These are phyloP conservation scores for Discostella stelligeroides DNA, from an alignment of 108 stramenopile species.

Conservation along the genomic window DNA sequence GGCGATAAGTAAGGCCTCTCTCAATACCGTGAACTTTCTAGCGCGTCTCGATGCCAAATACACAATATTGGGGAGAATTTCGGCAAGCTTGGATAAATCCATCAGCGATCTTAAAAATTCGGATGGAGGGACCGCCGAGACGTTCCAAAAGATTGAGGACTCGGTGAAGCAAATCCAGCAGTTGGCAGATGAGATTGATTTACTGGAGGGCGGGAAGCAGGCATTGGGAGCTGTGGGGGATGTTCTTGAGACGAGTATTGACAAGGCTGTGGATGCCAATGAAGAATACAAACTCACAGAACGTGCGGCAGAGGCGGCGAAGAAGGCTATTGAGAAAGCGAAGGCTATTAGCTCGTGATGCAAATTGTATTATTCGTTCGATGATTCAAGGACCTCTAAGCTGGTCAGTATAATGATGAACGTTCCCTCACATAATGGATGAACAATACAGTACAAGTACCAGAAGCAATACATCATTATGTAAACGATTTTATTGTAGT, in stretches of 20 bases:
- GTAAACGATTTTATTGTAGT: not conserved
- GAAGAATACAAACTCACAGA: slow-evolving; percentile 53
- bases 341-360: slow-evolving; percentile 15
- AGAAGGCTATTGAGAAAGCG: slow-evolving; percentile 49
- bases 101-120: slow-evolving; percentile 44
- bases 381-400: too few species aligned
- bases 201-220: slow-evolving; percentile 51
- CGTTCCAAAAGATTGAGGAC: slow-evolving; percentile 40
- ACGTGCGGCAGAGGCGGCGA: slow-evolving; percentile 43
- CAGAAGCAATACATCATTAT: not conserved
- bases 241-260: slow-evolving; percentile 49
- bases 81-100: slow-evolving; percentile 31
- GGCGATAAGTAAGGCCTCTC: slow-evolving; percentile 41
- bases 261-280: slow-evolving; percentile 53
- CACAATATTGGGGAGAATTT: slow-evolving; percentile 33
- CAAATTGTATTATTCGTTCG: not conserved
- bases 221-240: slow-evolving; percentile 53
- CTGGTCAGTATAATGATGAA: too few species aligned
- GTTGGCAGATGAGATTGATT: slow-evolving; percentile 48
- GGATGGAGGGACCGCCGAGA: slow-evolving; percentile 36
- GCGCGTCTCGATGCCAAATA: slow-evolving; percentile 53
- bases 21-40: slow-evolving; percentile 47
- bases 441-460: too few species aligned
- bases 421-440: too few species aligned
- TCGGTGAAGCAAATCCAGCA: slow-evolving; percentile 35